Percentiles rank a stretch among this genome's conserved stretches.
Evolutionary conservation across 176 grass and related monocot species (phyloP).

Genomic region (Saccharum spontaneum): DNA sequence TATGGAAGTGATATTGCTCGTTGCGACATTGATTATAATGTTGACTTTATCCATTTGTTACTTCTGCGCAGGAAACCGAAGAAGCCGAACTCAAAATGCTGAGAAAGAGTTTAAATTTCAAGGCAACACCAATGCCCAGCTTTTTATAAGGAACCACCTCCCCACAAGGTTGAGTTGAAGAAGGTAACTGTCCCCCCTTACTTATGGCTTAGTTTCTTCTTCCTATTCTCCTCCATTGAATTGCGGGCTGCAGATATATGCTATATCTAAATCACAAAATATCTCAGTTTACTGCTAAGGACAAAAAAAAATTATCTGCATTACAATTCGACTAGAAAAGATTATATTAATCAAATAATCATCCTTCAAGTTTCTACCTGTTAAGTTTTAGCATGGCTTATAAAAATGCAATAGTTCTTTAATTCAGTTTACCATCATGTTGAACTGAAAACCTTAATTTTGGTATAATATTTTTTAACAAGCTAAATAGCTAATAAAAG

Average conservation of each 20-base stretch:
- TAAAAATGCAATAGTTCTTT: not conserved
- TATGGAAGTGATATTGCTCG: not conserved
- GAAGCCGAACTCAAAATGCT: conserved; percentile 60
- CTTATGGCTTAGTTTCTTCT: conserved; percentile 1
- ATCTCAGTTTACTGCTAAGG: not conserved
- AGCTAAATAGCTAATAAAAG: not conserved
- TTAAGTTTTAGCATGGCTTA: not conserved
- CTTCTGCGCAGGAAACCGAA: conserved; percentile 50
- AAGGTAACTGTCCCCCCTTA: conserved; percentile 43
- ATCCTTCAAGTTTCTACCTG: not conserved
- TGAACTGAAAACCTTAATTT: not conserved
- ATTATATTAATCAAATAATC: conserved; percentile 8
- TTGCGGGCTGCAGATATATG: not conserved
- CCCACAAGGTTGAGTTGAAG: conserved; percentile 62
- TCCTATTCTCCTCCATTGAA: not conserved
- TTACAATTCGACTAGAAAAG: not conserved
- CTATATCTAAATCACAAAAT: not conserved
- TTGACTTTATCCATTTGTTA: conserved; percentile 20
- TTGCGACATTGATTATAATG: not conserved
- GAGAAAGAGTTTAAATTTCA: conserved; percentile 65
- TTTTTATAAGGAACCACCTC: conserved; percentile 65
- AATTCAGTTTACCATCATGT: not conserved
- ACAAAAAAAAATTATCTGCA: not conserved
- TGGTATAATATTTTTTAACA: conserved; percentile 14
- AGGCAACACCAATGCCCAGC: conserved; percentile 62